Conservation (phyloP, 2,329 filamentous ascomycete genomes). For the Amauroascus verrucosus region DNA sequence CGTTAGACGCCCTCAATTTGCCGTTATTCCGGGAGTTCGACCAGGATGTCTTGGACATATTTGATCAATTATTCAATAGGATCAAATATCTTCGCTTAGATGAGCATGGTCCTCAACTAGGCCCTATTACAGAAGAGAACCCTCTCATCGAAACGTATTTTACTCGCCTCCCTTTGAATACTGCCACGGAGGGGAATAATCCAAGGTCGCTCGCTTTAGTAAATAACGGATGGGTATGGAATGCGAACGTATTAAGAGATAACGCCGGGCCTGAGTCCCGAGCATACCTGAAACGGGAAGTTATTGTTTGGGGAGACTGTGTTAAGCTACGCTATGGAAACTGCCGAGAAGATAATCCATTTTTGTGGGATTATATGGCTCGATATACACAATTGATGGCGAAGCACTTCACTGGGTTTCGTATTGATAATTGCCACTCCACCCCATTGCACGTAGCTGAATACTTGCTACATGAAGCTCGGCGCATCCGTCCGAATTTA, state of each 20-base stretch:
- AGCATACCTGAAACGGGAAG: constrained; percentile 89
- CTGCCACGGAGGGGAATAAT: constrained; percentile 64
- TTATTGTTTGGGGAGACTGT: constrained; percentile 97
- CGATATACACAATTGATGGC: constrained; percentile 85
- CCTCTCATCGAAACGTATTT: constrained; percentile 93
- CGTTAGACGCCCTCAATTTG: constrained; percentile 77
- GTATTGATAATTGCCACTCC: constrained; percentile 96
- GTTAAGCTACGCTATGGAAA: constrained; percentile 89
- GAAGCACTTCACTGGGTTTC: constrained; percentile 88
- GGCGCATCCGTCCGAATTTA: constrained; percentile 72
- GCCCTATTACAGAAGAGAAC: constrained; percentile 62
- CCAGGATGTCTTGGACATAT: constrained; percentile 65
- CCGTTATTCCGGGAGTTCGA: constrained; percentile 90
- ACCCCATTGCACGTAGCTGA: constrained; percentile 91
- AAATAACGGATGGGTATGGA: constrained; percentile 99
- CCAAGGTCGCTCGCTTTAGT: constrained; percentile 68
- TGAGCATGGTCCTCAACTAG: constrained; percentile 76
- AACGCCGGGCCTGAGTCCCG: constrained; percentile 82
- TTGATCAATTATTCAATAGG: constrained; percentile 86
- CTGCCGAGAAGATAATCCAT: constrained; percentile 74
- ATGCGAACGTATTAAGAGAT: constrained; percentile 84
- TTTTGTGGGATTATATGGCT: constrained; percentile 91
- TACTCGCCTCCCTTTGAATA: constrained; percentile 72
- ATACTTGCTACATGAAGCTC: constrained; percentile 88
- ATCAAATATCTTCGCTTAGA: constrained; percentile 94